Evolutionary conservation across 192 early-diverging fungal genomes (phyloP), one percentile per base, ranked within the genome.

Genomic region (Geosiphon pyriformis): DNA sequence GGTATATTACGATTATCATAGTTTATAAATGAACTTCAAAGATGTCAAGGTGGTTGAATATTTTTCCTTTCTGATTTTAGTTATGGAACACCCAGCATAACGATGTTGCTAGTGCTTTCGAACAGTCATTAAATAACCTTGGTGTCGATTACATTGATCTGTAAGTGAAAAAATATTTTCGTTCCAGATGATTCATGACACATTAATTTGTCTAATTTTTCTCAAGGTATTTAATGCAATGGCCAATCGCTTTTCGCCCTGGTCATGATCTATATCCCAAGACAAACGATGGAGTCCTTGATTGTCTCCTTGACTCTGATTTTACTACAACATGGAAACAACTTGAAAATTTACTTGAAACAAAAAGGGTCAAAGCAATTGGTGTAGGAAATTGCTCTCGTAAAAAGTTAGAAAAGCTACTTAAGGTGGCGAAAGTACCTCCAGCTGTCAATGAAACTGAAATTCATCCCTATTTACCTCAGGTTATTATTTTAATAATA

Each of bases 381-480:
- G 95, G 95, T 70, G 91, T 95, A 32, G 89, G 87, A 51, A 98
- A 98, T 79, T 90, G 83, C 34, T 79, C 77, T 68, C 79, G 81
- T 58, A 64, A 65, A 34, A 76, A 88, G 52, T 73, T 92, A 22
- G 77, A 90, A 56, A 79, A 87, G 62, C 73, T 96, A 48, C 67
- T 95, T 4, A 76, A 74, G 6, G 60, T 74, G 50, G 81, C 84
- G 71, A 81, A 77, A 51, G 85, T 94, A 42, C 68, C 82, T 57
- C 95, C 95, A 17, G 91, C 86, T 48, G 89, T 86, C 42, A 90
- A 91, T 81, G 93, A 97, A 74, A 76, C 93, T 58, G 94, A 96
- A 72, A 71, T 90, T 30, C 91, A 94, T 70, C 92, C 92, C 32
- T 85, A 76, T 74, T 75, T 88, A 48, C 87, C 78, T 12, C 88